Evolutionary conservation across 768 basidiomycete genomes (phyloP), one percentile per base, ranked within the genome.

Genomic region (Tephrocybe rancida): DNA sequence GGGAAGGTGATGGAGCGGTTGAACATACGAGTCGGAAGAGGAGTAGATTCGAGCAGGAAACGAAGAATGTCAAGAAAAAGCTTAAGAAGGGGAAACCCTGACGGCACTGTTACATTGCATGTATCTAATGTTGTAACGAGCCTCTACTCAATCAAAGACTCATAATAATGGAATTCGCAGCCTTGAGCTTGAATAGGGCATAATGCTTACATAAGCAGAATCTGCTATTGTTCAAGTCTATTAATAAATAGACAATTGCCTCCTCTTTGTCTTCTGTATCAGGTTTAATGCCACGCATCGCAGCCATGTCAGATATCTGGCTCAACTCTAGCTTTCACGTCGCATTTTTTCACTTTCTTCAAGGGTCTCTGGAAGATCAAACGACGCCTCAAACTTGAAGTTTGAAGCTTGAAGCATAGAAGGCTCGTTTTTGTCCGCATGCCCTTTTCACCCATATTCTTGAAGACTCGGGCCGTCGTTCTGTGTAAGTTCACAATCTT

Each of bases 1-100:
- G 58, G 37, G 67, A 62, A 13, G 72, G 69, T 30, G 67, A 62
- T 13, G 70, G 45, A 41, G 18, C 38, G 6, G 13, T 45, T 25
- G 66, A 61, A 18, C 57, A 67, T 45, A 61, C 61, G 61, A 70
- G n/a, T n/a, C n/a, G 70, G 61, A 81, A 81, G 63, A 69, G 75
- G 49, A 80, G 74, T 54, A 70, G 80, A 30, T 83, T 83, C 58
- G 81, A 83, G 60, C 60, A 70, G 58, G 80, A 78, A 19, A 70
- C 73, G 22, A 80, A 79, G 59, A 64, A 59, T 41, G 66, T 69
- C 5, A 80, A 76, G 65, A 76, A 70, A 58, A 72, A 68, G 54
- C 32, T 69, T 11, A 61, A 56, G 16, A 67, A 47, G 27, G 45
- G 30, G 35, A 56, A 26, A n/a, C n/a, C n/a, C n/a, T n/a, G n/a